Evolutionary conservation across 306 rosid species (phyloP).

Genomic region (Dryas octopetala): DNA sequence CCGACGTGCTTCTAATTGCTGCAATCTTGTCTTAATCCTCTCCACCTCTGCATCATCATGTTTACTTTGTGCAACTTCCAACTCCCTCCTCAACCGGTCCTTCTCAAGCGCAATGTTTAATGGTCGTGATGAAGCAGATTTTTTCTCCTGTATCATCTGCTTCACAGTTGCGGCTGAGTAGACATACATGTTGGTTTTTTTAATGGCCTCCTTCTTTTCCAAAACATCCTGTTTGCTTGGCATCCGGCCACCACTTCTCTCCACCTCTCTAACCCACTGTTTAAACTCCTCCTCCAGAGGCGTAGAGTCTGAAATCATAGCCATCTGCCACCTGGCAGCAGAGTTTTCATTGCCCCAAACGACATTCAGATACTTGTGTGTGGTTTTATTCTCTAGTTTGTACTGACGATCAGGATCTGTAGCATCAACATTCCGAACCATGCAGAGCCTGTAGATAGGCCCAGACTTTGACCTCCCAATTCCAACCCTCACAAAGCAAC

Average conservation of each 20-base stretch:
- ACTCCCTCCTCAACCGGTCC: conserved; percentile 70
- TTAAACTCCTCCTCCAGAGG: conserved; percentile 83
- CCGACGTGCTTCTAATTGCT: conserved; percentile 70
- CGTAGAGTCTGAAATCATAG: conserved; percentile 79
- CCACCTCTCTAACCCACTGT: conserved; percentile 92
- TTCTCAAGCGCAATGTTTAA: conserved; percentile 91
- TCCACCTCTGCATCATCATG: conserved; percentile 59
- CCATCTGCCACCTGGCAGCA: conserved; percentile 99
- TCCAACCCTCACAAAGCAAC: conserved; percentile 96
- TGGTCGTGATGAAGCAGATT: conserved; percentile 76
- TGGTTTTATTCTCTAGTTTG: conserved; percentile 70
- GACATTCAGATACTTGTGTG: conserved; percentile 79
- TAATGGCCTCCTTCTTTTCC: conserved; percentile 66
- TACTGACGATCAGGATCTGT: conserved; percentile 73
- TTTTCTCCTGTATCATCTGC: conserved; percentile 89
- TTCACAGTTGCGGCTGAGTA: conserved; percentile 92
- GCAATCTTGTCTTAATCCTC: conserved; percentile 65
- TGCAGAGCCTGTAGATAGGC: conserved; percentile 78
- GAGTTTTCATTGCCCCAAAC: conserved; percentile 91
- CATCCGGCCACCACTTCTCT: conserved; percentile 73
- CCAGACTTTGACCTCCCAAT: conserved; percentile 84
- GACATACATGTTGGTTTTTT: conserved; percentile 63
- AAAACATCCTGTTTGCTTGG: conserved; percentile 58
- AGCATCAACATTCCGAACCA: conserved; percentile 89
- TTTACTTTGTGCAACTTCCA: conserved; percentile 67